Percentiles rank a stretch among this genome's conserved stretches.
Evolutionary conservation across 1,139 yeast species (phyloP).

Genomic region (Scheffersomyces stambukii): DNA sequence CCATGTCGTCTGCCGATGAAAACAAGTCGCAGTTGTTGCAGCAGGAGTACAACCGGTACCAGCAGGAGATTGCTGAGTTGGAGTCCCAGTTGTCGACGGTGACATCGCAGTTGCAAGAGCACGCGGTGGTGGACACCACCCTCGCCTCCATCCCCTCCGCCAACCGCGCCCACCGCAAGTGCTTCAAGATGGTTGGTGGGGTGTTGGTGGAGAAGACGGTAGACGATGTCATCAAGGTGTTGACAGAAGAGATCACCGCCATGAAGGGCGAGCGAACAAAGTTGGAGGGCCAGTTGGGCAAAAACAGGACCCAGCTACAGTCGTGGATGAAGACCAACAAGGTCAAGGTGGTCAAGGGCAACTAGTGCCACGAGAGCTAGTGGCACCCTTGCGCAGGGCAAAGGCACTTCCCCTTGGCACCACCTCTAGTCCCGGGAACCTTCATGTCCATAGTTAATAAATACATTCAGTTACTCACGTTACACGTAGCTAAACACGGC

Average conservation of each 20-base stretch:
- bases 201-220: slow-evolving; percentile 83
- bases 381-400: too few species aligned
- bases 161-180: slow-evolving; percentile 58
- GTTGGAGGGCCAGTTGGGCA: slow-evolving; percentile 43
- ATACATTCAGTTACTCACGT: too few species aligned
- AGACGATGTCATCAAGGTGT: slow-evolving; percentile 65
- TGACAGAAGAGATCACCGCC: slow-evolving; percentile 55
- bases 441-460: too few species aligned
- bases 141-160: slow-evolving; percentile 25
- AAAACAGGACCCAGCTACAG: slow-evolving; percentile 53
- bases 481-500: too few species aligned
- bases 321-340: slow-evolving; percentile 65
- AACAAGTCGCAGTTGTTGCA: slow-evolving; percentile 50
- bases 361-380: too few species aligned
- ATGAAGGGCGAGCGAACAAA: slow-evolving; percentile 40
- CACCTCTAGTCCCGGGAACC: too few species aligned
- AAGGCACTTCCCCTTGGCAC: too few species aligned
- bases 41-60: slow-evolving; percentile 57
- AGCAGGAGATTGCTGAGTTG: slow-evolving; percentile 54
- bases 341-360: slow-evolving; percentile 53
- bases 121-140: slow-evolving; percentile 34
- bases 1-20: slow-evolving; percentile 23
- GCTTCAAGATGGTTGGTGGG: slow-evolving; percentile 93
- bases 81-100: slow-evolving; percentile 54
- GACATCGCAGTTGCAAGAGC: slow-evolving; percentile 39